Evolutionary conservation across 2,329 filamentous ascomycete species (phyloP).

Genomic region (Fusarium decemcellulare): DNA sequence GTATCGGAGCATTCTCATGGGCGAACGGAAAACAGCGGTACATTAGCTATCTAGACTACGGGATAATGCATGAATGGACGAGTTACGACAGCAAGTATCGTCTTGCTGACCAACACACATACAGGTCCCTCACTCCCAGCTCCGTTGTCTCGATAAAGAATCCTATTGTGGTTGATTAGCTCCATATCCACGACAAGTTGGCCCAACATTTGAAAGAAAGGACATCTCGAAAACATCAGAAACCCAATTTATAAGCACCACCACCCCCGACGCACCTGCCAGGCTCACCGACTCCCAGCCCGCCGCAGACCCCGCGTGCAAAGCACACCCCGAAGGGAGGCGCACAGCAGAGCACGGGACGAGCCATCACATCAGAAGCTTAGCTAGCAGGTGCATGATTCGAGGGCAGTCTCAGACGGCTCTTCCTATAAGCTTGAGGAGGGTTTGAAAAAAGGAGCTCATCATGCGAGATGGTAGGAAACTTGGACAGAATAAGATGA

Average conservation of each 20-base stretch:
- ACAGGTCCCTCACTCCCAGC: neutral
- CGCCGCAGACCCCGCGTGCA: constrained; percentile 50
- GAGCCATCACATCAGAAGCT: constrained; percentile 39
- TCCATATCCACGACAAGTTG: neutral
- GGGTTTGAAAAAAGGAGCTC: constrained; percentile 58
- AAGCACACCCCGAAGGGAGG: constrained; percentile 49
- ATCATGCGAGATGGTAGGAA: constrained; percentile 54
- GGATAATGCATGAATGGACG: constrained; percentile 30
- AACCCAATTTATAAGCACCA: constrained; percentile 63
- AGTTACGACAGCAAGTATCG: constrained; percentile 19
- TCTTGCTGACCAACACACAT: neutral
- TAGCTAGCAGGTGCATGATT: constrained; percentile 38
- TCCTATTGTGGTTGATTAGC: constrained; percentile 40
- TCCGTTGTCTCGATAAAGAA: neutral
- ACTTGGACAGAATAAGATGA: neutral
- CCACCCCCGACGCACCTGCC: constrained; percentile 54
- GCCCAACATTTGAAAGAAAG: constrained; percentile 12
- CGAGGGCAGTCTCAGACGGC: constrained; percentile 61
- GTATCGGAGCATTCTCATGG: constrained; percentile 8
- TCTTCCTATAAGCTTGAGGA: constrained; percentile 59
- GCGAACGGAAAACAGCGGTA: constrained; percentile 21
- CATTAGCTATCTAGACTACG: constrained; percentile 39
- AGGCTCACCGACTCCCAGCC: constrained; percentile 43
- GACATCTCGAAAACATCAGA: constrained; percentile 56
- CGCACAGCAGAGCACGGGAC: constrained; percentile 36